Conservation (phyloP, 192 early-diverging fungal genomes). For the Coemansia sp. region DNA sequence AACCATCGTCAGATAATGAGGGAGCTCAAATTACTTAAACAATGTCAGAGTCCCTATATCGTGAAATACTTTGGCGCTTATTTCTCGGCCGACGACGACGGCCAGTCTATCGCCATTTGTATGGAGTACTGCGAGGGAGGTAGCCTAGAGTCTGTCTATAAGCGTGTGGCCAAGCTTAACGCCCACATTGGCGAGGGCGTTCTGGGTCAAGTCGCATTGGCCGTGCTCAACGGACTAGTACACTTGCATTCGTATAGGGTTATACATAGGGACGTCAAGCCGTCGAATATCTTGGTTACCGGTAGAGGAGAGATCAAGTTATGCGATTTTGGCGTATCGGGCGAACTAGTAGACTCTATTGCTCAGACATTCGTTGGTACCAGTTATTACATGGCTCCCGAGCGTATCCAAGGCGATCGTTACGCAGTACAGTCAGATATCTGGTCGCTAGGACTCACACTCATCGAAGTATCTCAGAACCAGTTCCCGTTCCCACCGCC, state of each 20-base stretch:
- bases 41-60: slow-evolving; percentile 90
- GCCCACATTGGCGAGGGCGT: slow-evolving; percentile 88
- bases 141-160: slow-evolving; percentile 91
- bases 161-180: slow-evolving; percentile 64
- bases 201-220: slow-evolving; percentile 84
- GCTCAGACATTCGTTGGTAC: slow-evolving; percentile 98
- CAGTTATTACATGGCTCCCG: slow-evolving; percentile 96
- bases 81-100: slow-evolving; percentile 73
- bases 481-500: slow-evolving; percentile 90
- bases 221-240: slow-evolving; percentile 89
- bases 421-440: slow-evolving; percentile 93
- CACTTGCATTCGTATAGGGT: slow-evolving; percentile 86
- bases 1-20: slow-evolving; percentile 84
- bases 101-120: slow-evolving; percentile 83
- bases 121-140: slow-evolving; percentile 98
- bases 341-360: slow-evolving; percentile 83
- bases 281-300: slow-evolving; percentile 95
- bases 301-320: slow-evolving; percentile 90
- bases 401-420: slow-evolving; percentile 88
- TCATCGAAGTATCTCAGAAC: slow-evolving; percentile 93
- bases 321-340: slow-evolving; percentile 97
- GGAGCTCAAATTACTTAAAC: slow-evolving; percentile 87
- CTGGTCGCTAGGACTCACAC: slow-evolving; percentile 94
- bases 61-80: slow-evolving; percentile 96
- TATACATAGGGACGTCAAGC: slow-evolving; percentile 98